Conservation (phyloP, 495 filamentous ascomycete genomes). For the Peziza echinospora region DNA sequence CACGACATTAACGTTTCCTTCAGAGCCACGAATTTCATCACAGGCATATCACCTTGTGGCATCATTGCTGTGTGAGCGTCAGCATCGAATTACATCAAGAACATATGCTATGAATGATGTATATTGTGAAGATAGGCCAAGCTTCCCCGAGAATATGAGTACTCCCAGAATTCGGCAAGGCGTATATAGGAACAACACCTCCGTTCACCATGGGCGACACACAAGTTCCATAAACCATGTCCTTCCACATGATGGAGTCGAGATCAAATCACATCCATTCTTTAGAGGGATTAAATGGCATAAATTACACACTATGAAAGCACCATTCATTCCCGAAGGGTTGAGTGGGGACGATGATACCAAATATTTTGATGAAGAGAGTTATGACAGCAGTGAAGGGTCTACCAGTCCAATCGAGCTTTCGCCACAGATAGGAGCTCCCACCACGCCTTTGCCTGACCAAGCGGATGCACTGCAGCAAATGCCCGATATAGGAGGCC, state of each 20-base stretch:
- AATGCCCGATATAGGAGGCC: slow-evolving; percentile 26
- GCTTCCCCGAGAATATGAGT: too few species aligned
- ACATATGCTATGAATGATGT: slow-evolving; percentile 1
- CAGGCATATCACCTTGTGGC: slow-evolving; percentile 52
- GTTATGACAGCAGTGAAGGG: slow-evolving; percentile 35
- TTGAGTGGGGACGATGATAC: slow-evolving; percentile 57
- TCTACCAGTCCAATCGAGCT: slow-evolving; percentile 26
- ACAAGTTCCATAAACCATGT: slow-evolving; percentile 32
- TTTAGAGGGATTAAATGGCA: slow-evolving; percentile 50
- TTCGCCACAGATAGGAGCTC: slow-evolving; percentile 19
- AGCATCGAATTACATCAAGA: slow-evolving; percentile 47
- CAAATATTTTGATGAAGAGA: slow-evolving; percentile 66
- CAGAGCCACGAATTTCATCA: slow-evolving; percentile 34
- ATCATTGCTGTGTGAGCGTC: slow-evolving; percentile 53
- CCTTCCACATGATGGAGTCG: slow-evolving; percentile 53
- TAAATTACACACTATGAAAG: slow-evolving; percentile 38
- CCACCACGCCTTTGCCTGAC: slow-evolving; percentile 9
- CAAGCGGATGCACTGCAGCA: slow-evolving; percentile 23
- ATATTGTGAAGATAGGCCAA: too few species aligned
- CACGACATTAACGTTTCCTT: slow-evolving; percentile 39
- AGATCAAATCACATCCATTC: slow-evolving; percentile 59
- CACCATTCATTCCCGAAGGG: slow-evolving; percentile 51
- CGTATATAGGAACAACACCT: too few species aligned
- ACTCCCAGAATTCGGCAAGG: too few species aligned
- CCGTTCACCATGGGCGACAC: too few species aligned